phyloP scores from a whole-genome alignment of 2,329 filamentous ascomycete genomes.

The Fusarium sp. region DNA sequence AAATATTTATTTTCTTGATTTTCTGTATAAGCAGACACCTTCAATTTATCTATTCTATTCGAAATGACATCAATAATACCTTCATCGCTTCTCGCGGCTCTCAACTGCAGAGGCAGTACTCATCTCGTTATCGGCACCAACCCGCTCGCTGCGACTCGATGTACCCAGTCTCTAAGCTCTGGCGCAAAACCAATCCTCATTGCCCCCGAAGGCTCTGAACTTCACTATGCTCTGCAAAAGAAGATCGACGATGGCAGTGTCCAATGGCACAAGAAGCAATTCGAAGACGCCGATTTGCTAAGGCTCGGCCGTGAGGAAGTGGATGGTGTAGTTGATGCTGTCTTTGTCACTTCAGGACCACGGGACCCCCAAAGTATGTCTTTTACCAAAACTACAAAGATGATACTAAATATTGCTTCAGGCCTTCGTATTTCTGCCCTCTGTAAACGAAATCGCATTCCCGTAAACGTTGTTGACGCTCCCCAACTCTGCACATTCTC shows the following conservation, averaged over 20 bases:
- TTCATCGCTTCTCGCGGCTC: constrained; percentile 72
- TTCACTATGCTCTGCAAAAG: constrained; percentile 67
- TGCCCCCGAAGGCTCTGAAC: constrained; percentile 69
- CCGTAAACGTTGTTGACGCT: constrained; percentile 90
- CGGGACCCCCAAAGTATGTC: constrained; percentile 52
- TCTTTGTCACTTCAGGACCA: constrained; percentile 80
- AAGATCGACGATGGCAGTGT: constrained; percentile 73
- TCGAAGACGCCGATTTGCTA: constrained; percentile 76
- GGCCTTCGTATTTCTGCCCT: constrained; percentile 74
- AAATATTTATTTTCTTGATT: background rate
- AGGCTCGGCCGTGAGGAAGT: constrained; percentile 83
- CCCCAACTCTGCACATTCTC: constrained; percentile 89
- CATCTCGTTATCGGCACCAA: constrained; percentile 90
- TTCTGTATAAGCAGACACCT: constrained; percentile 14
- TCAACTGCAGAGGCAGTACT: constrained; percentile 74
- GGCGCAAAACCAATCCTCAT: constrained; percentile 85
- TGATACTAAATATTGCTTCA: constrained; percentile 42
- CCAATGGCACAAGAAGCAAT: constrained; percentile 71
- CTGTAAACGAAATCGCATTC: constrained; percentile 83
- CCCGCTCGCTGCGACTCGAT: constrained; percentile 85
- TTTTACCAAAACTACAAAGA: background rate
- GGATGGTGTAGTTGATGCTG: constrained; percentile 82
- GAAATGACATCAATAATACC: constrained; percentile 26
- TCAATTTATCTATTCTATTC: background rate
- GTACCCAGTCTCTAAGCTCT: constrained; percentile 79